phyloP scores from a whole-genome alignment of 306 rosid genomes.

The Begonia loranthoides region DNA sequence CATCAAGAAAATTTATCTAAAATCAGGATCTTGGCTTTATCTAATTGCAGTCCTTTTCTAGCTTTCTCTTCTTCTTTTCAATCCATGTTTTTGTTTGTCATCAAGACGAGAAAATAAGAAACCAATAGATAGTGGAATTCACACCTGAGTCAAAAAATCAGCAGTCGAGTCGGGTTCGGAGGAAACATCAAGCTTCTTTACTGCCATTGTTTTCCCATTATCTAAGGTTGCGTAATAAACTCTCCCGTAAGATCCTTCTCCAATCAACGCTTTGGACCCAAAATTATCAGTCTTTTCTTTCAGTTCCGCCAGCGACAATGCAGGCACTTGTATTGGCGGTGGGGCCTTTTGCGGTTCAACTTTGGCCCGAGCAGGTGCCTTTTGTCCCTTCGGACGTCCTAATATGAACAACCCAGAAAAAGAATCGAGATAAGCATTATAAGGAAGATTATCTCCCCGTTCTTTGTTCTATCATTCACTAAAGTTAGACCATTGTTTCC shows the following conservation, averaged over 20 bases:
- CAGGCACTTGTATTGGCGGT: constrained; percentile 61
- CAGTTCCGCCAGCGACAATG: constrained; percentile 51
- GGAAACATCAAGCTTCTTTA: constrained; percentile 68
- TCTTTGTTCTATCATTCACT: too few species aligned
- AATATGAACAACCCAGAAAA: constrained; percentile 3
- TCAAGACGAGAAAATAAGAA: too few species aligned
- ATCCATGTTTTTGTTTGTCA: too few species aligned
- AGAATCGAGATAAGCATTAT: background rate
- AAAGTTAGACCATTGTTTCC: too few species aligned
- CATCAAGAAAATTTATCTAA: background rate
- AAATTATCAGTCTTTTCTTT: constrained; percentile 67
- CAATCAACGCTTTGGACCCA: constrained; percentile 66
- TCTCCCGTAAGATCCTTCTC: constrained; percentile 73
- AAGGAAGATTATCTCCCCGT: too few species aligned
- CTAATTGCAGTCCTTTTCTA: too few species aligned
- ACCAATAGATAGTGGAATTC: background rate
- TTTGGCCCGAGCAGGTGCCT: constrained; percentile 29
- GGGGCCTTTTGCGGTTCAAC: constrained; percentile 43
- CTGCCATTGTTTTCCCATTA: constrained; percentile 44
- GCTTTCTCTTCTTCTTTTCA: too few species aligned
- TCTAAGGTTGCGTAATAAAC: constrained; percentile 49
- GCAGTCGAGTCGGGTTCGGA: constrained; percentile 48
- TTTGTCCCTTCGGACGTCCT: constrained; percentile 35
- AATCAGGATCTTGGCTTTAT: too few species aligned
- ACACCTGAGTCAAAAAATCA: constrained; percentile 60